Evolutionary conservation across 129 eudicot species (phyloP).

Genomic region (Smallanthus sonchifolius): DNA sequence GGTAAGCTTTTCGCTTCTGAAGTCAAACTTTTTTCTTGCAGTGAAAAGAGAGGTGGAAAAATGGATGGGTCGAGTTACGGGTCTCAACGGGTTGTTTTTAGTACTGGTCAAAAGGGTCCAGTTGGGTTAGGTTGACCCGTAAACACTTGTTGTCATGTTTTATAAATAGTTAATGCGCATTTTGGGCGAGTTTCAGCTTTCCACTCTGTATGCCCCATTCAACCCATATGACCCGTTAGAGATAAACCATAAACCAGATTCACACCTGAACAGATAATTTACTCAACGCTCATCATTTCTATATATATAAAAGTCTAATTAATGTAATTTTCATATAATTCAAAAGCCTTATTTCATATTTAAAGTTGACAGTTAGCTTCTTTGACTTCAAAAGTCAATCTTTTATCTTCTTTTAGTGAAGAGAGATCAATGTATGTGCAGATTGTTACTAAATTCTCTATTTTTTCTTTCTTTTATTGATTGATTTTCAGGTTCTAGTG

Average conservation of each 20-base stretch:
- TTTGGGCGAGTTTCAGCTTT: background rate
- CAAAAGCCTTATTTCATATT: background rate
- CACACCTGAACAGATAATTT: background rate
- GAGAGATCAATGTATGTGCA: slow-evolving; percentile 4
- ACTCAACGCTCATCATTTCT: background rate
- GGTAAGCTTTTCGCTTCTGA: no score
- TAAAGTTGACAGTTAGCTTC: background rate
- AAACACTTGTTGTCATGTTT: background rate
- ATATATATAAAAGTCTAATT: background rate
- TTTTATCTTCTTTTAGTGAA: slow-evolving; percentile 3
- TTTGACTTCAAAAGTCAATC: slow-evolving; percentile 7
- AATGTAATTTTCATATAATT: background rate
- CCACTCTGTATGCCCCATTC: background rate
- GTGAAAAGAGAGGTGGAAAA: no score
- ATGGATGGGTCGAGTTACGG: background rate
- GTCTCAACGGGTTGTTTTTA: background rate
- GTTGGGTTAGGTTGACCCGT: background rate
- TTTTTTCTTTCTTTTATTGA: slow-evolving; percentile 1
- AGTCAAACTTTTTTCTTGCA: no score
- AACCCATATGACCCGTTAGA: background rate
- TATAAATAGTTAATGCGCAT: background rate
- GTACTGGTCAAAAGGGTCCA: background rate
- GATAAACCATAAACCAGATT: background rate
- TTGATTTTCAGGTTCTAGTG: slow-evolving; percentile 24
- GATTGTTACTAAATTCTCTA: slow-evolving; percentile 4